phyloP scores from a whole-genome alignment of 2,329 filamentous ascomycete species.

The Alternaria sp. region DNA sequence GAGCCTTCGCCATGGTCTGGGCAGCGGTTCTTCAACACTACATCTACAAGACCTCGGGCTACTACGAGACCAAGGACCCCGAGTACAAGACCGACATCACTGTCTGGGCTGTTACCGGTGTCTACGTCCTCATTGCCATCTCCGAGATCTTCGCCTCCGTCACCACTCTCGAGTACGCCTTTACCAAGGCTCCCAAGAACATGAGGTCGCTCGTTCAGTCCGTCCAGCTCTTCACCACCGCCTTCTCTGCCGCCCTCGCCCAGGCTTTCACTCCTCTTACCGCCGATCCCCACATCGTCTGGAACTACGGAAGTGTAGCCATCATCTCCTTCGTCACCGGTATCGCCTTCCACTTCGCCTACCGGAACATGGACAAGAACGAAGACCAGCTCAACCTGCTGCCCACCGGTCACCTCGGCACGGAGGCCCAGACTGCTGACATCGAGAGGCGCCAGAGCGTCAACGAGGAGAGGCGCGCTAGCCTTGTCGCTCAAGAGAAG shows the following conservation, averaged over 20 bases:
- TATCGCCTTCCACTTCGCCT: constrained; percentile 40
- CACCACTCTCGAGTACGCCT: constrained; percentile 74
- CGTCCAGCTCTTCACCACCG: constrained; percentile 46
- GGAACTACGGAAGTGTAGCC: constrained; percentile 46
- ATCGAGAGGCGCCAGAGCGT: constrained; percentile 36
- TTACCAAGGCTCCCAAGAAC: constrained; percentile 72
- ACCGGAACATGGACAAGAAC: constrained; percentile 41
- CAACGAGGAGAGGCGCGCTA: constrained; percentile 20
- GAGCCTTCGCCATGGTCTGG: constrained; percentile 65
- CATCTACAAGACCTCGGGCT: constrained; percentile 63
- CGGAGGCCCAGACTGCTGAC: constrained; percentile 32
- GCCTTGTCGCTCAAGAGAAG: constrained; percentile 21
- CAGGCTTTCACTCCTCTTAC: constrained; percentile 39
- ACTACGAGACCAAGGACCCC: constrained; percentile 48
- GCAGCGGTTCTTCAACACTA: constrained; percentile 64
- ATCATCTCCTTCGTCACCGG: constrained; percentile 45
- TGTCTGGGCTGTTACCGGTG: constrained; percentile 61
- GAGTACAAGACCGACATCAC: constrained; percentile 55
- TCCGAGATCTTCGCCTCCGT: constrained; percentile 70
- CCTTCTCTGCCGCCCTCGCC: constrained; percentile 40
- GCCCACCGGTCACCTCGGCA: constrained; percentile 46
- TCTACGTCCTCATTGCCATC: constrained; percentile 62
- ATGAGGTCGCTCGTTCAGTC: constrained; percentile 59
- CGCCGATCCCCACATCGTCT: constrained; percentile 36
- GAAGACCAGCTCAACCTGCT: constrained; percentile 49